phyloP scores from a whole-genome alignment of 805 yeast genomes.

The Yamadazyma scolyti region DNA sequence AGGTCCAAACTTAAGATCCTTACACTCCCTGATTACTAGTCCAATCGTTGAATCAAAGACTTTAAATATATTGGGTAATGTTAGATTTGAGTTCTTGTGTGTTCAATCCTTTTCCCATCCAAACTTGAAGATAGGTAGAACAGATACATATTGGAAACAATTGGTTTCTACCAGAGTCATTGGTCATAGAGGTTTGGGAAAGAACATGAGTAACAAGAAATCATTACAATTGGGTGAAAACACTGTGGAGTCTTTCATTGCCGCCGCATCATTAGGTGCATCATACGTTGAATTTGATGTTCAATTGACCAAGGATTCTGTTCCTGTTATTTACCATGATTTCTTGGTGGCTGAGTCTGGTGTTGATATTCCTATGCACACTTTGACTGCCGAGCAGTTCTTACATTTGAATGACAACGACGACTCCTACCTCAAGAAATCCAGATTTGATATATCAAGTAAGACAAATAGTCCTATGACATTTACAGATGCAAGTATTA shows the following conservation, averaged over 20 bases:
- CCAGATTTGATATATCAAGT: conserved; percentile 12
- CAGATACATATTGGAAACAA: conserved; percentile 89
- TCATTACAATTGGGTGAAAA: conserved; percentile 93
- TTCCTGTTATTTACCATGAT: conserved; percentile 94
- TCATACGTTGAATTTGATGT: conserved; percentile 96
- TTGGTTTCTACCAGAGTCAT: conserved; percentile 84
- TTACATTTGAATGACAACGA: conserved; percentile 45
- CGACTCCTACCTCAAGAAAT: conserved; percentile 6
- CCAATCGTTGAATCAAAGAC: conserved; percentile 75
- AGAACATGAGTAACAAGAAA: conserved; percentile 65
- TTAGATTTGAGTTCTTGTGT: conserved; percentile 70
- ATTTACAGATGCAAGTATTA: conserved; percentile 1
- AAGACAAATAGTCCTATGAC: conserved; percentile 5
- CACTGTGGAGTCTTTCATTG: conserved; percentile 90
- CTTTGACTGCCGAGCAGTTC: conserved; percentile 85
- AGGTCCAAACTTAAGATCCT: conserved; percentile 62
- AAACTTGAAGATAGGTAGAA: conserved; percentile 57
- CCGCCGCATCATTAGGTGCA: conserved; percentile 95
- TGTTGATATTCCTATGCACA: conserved; percentile 94
- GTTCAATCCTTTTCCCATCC: conserved; percentile 74
- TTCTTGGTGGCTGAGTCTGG: conserved; percentile 94
- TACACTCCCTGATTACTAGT: conserved; percentile 60
- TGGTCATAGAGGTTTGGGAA: conserved; percentile 95
- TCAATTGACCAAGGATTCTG: conserved; percentile 84
- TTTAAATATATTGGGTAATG: conserved; percentile 70